Evolutionary conservation across 1,284 basidiomycete species (phyloP), one percentile per base, ranked within the genome.

Genomic region (Melampsora americana): DNA sequence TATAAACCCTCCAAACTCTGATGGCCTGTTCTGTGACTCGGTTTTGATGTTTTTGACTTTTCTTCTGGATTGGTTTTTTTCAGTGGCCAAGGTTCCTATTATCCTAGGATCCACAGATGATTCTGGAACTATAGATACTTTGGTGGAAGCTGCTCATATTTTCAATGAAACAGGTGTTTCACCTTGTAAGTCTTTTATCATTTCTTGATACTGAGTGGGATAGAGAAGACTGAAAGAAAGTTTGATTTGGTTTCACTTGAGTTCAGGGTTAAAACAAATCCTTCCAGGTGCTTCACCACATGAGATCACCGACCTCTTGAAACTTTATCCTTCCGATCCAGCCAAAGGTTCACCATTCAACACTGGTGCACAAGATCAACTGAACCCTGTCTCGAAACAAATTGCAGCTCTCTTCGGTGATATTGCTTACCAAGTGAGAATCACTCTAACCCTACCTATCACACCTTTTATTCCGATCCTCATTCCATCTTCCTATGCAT

Each of bases 241-340:
- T n/a, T n/a, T n/a, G n/a, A n/a, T n/a, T n/a, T n/a, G n/a, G 11
- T 1, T 42, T 14, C 12, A 14, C 14, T 42, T 42, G 39, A 23
- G 1, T 56, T 56, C n/a, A 56, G 53, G 53, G 53, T 56, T 56
- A n/a, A 7, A 56, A 56, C n/a, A 56, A 6, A 7, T 56, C 16
- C 53, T 56, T 28, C 53, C 53, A 23, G 53, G 53, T 56, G n/a
- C 53, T n/a, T 23, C n/a, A 23, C 53, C 53, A 2, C 20, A 16
- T n/a, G 20, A 1, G 5, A 23, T 56, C 28, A 4, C 28, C 7
- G 28, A 16, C 9, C 53, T 56, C n/a, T 56, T 56, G 14, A 23
- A n/a, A 56, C 14, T 56, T 23, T 56, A 56, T 56, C 53, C 53
- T 56, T 56, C 53, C 9, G 53, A 56, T 56, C 28, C 53, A 23